Conservation (phyloP, 495 filamentous ascomycete genomes). For the Aspergillus sparsus region DNA sequence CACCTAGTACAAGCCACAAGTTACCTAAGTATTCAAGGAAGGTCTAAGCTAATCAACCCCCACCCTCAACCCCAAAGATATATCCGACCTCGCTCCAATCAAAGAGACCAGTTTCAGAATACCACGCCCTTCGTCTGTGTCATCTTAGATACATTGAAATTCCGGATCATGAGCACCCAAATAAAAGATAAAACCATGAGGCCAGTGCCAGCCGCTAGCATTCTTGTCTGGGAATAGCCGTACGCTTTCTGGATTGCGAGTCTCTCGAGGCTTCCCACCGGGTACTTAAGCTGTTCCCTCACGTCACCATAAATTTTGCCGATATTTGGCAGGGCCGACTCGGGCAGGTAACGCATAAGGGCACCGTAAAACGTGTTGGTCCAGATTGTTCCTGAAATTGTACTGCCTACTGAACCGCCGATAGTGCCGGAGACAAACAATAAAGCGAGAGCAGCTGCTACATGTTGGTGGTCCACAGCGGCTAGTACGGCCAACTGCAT, state of each 20-base stretch:
- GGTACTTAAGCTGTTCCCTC: constrained; percentile 54
- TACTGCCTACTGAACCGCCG: constrained; percentile 64
- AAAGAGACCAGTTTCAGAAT: constrained; percentile 14
- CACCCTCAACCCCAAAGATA: too few species aligned
- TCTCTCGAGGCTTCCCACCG: constrained; percentile 47
- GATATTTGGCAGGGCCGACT: constrained; percentile 34
- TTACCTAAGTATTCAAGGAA: too few species aligned
- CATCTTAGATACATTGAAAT: constrained; percentile 56
- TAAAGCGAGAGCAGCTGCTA: constrained; percentile 66
- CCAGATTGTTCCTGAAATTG: constrained; percentile 68
- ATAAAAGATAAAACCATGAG: constrained; percentile 49
- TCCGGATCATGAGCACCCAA: constrained; percentile 49
- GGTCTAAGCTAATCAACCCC: too few species aligned
- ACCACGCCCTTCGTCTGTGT: constrained; percentile 40
- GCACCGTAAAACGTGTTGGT: constrained; percentile 56
- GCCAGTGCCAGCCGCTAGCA: constrained; percentile 51
- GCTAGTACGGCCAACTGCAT: constrained; percentile 71
- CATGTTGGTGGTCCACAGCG: constrained; percentile 60
- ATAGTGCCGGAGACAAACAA: constrained; percentile 60
- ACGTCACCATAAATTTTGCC: constrained; percentile 54
- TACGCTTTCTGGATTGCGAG: constrained; percentile 58
- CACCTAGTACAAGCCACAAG: too few species aligned
- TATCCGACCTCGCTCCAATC: too few species aligned
- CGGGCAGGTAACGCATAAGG: constrained; percentile 58
- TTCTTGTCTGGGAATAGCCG: constrained; percentile 53